Conservation (phyloP, 768 basidiomycete genomes). For the Cystofilobasidium capitatum region DNA sequence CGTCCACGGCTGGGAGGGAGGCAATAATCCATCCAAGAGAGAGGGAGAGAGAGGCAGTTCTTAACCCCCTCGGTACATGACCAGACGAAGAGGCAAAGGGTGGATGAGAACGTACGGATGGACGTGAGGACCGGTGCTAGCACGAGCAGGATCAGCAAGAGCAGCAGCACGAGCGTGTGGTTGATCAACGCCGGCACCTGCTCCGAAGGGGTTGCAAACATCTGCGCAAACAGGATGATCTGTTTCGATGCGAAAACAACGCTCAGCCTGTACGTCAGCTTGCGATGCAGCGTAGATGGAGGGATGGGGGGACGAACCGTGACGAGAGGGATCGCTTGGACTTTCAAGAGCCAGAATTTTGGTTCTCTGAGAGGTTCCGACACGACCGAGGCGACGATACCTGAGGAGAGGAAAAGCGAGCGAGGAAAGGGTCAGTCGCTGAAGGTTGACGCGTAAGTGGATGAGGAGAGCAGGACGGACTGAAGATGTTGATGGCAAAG, state of each 20-base stretch:
- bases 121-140: slow-evolving; percentile 18
- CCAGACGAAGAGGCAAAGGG: neutral
- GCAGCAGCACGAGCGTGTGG: slow-evolving; percentile 12
- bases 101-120: slow-evolving; percentile 6
- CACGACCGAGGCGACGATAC: slow-evolving; percentile 5
- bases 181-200: slow-evolving; percentile 18
- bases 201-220: neutral
- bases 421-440: neutral
- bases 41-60: neutral
- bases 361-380: slow-evolving; percentile 18
- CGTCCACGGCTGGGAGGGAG: slow-evolving; percentile 17
- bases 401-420: neutral
- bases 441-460: neutral
- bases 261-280: neutral
- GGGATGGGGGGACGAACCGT: neutral
- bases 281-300: neutral
- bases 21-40: too few relatives aligned
- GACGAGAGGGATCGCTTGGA: slow-evolving; percentile 2
- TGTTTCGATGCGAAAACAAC: neutral
- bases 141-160: slow-evolving; percentile 23
- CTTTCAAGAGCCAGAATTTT: slow-evolving; percentile 24
- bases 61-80: neutral
- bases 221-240: slow-evolving; percentile 8
- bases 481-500: slow-evolving; percentile 25
- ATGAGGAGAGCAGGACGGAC: neutral